Conservation (phyloP, 139 green algal species). For the Edaphochlamys debaryana region DNA sequence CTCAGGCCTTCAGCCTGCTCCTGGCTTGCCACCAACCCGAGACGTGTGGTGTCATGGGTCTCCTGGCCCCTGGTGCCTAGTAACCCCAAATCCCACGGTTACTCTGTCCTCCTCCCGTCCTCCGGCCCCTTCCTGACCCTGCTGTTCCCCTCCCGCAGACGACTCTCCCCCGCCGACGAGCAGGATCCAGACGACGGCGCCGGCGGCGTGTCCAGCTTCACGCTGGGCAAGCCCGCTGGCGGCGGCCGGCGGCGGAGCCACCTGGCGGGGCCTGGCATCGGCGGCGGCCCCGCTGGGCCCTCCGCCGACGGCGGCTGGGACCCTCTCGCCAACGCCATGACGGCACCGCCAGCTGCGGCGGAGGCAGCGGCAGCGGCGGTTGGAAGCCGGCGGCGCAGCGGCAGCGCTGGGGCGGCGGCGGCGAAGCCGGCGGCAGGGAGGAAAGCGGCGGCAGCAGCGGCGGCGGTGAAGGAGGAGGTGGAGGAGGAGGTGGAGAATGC, state of each 20-base stretch:
- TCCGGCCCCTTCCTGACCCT: too few relatives aligned
- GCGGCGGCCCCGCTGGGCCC: not conserved
- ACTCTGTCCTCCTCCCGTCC: too few relatives aligned
- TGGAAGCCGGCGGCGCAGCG: not conserved
- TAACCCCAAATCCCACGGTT: too few relatives aligned
- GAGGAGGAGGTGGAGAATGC: too few relatives aligned
- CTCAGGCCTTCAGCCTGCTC: too few relatives aligned
- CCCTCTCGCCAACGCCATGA: not conserved
- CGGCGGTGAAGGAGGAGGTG: conserved; percentile 19
- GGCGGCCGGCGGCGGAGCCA: not conserved
- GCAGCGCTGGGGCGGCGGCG: not conserved
- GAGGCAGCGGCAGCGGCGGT: not conserved
- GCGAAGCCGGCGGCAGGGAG: not conserved
- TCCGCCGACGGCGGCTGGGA: conserved; percentile 2
- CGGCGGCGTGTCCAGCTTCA: conserved; percentile 1
- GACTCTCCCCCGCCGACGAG: conserved; percentile 74
- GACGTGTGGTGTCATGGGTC: too few relatives aligned
- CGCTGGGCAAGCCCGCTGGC: not conserved
- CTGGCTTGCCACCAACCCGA: too few relatives aligned
- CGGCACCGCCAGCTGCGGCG: not conserved
- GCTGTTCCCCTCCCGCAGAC: conserved; percentile 78
- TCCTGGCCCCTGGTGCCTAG: too few relatives aligned
- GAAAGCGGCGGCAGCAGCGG: not conserved
- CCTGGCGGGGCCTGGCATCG: not conserved
- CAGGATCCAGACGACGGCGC: not conserved